Percentiles rank a stretch among this genome's conserved stretches.
phyloP scores from a whole-genome alignment of 2,329 filamentous ascomycete genomes.

The Byssothecium circinans region DNA sequence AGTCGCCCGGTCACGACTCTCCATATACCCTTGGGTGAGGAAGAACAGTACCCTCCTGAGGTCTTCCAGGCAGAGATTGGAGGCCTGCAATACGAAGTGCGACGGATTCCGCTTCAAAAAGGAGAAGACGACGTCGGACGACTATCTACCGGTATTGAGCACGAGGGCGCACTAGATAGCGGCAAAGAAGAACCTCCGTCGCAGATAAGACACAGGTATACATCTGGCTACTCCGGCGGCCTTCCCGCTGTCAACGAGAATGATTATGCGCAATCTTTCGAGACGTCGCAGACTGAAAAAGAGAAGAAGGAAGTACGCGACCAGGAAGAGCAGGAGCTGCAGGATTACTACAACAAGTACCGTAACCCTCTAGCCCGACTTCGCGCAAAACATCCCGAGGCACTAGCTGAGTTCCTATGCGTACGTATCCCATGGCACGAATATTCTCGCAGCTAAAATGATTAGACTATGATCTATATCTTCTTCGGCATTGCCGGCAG shows the following conservation, averaged over 20 bases:
- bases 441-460: constrained; percentile 28
- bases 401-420: constrained; percentile 56
- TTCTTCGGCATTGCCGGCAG: constrained; percentile 55
- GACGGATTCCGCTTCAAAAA: not conserved
- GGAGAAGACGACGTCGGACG: not conserved
- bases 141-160: not conserved
- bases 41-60: constrained; percentile 2
- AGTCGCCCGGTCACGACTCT: not conserved
- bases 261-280: constrained; percentile 23
- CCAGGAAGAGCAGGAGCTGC: constrained; percentile 49
- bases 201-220: not conserved
- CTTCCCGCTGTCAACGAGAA: constrained; percentile 42
- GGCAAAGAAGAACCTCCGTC: not conserved
- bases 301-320: constrained; percentile 42
- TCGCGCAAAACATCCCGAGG: constrained; percentile 55
- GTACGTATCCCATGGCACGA: constrained; percentile 31
- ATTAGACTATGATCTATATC: constrained; percentile 30
- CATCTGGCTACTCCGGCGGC: constrained; percentile 48
- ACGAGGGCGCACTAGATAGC: not conserved
- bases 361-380: constrained; percentile 56
- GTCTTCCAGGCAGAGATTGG: constrained; percentile 5
- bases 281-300: constrained; percentile 36
- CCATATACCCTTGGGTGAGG: constrained; percentile 4
- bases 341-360: constrained; percentile 52
- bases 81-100: constrained; percentile 4